Base-by-base conservation (phyloP, 495 filamentous ascomycete species). In the Hypoxylon subgilvum region DNA sequence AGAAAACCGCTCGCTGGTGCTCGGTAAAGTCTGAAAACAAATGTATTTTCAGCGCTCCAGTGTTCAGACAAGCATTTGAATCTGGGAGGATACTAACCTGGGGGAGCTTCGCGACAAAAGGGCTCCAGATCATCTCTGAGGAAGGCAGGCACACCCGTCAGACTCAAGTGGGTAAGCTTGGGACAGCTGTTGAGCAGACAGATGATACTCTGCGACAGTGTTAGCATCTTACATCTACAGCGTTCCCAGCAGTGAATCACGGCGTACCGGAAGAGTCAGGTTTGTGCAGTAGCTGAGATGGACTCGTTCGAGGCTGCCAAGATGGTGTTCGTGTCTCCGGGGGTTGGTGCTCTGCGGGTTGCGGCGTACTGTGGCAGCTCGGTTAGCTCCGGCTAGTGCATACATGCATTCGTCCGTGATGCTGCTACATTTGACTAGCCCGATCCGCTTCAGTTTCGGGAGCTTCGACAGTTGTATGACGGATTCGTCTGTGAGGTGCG, bases 211-310 rank as follows among this genome's bases (percentile, higher is more conserved):
- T 98, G 58, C 6, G 48, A 23, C 41, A 36, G 36, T 34, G 27
- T 59, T 57, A 69, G 61, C 28, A 42, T 69, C 42, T 17, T 46
- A 6, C 55, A 38, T 3, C 4, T 50, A 17, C 9, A 25, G 43
- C 22, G 41, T 46, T 13, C 5, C 17, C 4, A 0, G 12, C 16
- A 13, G 14, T 30, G 21, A 18, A 17, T 4, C 6, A 12, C 14
- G 13, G 12, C 88, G 75, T 83, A 96, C 94, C 64, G 79, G 75
- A 42, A 96, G 76, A 0, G 86, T 92, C 52, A 98, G 67, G 54
- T 88, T 82, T 17, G 86, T 84, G 72, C 95, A 99, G 68, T 99
- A 99, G 73, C 93, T 97, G 19, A 99, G 80, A 80, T 99, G 95
- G 7, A 99, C 94, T 47, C 95, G 78, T 74, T 99, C 95, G 44